Percentiles rank a stretch among this genome's conserved stretches.
These are phyloP conservation scores for Euryodendron excelsum DNA, from an alignment of 148 eudicot genomes.

Conservation along the genomic window DNA sequence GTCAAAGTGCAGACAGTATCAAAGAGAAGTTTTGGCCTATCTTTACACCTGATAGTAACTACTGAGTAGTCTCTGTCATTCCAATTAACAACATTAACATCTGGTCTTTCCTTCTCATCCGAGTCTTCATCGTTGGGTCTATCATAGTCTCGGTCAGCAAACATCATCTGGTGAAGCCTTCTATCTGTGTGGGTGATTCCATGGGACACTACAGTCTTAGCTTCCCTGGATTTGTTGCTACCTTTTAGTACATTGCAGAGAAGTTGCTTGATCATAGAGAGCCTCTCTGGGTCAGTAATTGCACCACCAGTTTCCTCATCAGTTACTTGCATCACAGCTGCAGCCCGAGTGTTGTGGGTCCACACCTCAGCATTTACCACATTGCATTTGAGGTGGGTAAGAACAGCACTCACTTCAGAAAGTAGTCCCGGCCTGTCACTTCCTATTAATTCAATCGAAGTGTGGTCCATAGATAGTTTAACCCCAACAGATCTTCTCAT, in stretches of 20 bases:
- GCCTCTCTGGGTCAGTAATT: conserved; percentile 55
- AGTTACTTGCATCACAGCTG: conserved; percentile 83
- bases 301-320: conserved; percentile 64
- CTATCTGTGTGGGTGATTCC: conserved; percentile 68
- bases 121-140: conserved; percentile 28
- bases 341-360: conserved; percentile 95
- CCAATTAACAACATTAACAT: conserved; percentile 81
- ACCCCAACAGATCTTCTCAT: conserved; percentile 74
- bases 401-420: conserved; percentile 85
- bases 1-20: conserved; percentile 89
- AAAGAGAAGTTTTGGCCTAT: conserved; percentile 87
- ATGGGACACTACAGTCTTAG: conserved; percentile 72
- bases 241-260: conserved; percentile 73
- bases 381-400: conserved; percentile 74
- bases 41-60: conserved; percentile 73
- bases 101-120: conserved; percentile 52
- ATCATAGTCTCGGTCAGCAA: conserved; percentile 79
- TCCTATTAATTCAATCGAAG: conserved; percentile 74
- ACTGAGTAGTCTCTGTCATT: conserved; percentile 80
- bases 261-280: conserved; percentile 53
- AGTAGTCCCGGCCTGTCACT: conserved; percentile 85
- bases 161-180: conserved; percentile 94
- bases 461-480: conserved; percentile 48
- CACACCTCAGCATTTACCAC: conserved; percentile 90
- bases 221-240: conserved; percentile 57